Percentiles rank a stretch among this genome's conserved stretches.
phyloP scores from a whole-genome alignment of 2,329 filamentous ascomycete genomes.

The Aspergillus costaricaensis region DNA sequence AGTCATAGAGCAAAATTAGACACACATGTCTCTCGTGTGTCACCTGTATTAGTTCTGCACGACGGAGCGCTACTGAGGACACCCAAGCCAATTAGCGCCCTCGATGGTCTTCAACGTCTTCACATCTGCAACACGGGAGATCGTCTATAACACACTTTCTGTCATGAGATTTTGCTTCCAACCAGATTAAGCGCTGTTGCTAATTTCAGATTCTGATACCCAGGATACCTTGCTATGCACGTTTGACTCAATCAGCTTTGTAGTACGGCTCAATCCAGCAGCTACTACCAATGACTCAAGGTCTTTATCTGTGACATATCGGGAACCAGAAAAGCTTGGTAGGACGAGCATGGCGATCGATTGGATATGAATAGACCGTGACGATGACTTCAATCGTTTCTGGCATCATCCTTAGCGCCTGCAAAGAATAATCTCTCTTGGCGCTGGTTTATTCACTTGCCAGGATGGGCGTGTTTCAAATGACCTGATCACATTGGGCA shows the following conservation, averaged over 20 bases:
- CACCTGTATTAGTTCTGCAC: not conserved
- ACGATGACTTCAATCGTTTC: constrained; percentile 4
- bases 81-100: constrained; percentile 8
- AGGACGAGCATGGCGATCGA: constrained; percentile 8
- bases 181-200: constrained; percentile 22
- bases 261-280: constrained; percentile 7
- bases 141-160: not conserved
- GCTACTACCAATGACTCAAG: constrained; percentile 4
- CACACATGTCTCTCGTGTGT: not conserved
- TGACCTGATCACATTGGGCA: constrained; percentile 5
- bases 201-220: constrained; percentile 20
- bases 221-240: constrained; percentile 14
- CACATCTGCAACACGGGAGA: constrained; percentile 16
- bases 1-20: not conserved
- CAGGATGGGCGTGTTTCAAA: constrained; percentile 13
- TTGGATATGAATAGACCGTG: constrained; percentile 19
- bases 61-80: constrained; percentile 9
- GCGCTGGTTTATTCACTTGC: constrained; percentile 9
- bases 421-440: constrained; percentile 8
- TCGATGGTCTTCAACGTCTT: not conserved
- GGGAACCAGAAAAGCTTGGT: constrained; percentile 11
- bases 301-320: constrained; percentile 11
- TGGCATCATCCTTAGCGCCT: constrained; percentile 16
- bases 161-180: constrained; percentile 10
- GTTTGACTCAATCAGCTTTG: constrained; percentile 1